phyloP scores from a whole-genome alignment of 306 rosid genomes.

The Vigna trinervia region DNA sequence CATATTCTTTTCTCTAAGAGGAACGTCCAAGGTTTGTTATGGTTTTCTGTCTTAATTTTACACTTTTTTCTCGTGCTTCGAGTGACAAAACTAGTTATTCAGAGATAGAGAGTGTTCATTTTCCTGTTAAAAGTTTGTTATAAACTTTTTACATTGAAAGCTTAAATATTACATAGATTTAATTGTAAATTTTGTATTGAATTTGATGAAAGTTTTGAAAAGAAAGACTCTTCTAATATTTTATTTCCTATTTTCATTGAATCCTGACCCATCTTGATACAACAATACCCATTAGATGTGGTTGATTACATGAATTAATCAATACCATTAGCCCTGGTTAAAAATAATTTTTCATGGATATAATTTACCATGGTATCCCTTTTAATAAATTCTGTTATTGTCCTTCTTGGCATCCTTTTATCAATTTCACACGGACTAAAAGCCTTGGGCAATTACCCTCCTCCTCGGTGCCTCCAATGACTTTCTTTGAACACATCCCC shows the following conservation, averaged over 20 bases:
- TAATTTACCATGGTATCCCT: too few relatives aligned
- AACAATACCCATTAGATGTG: too few relatives aligned
- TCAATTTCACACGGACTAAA: too few relatives aligned
- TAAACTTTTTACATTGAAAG: neutral
- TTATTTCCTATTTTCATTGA: neutral
- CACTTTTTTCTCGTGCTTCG: constrained; percentile 15
- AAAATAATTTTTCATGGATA: too few relatives aligned
- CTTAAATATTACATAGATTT: neutral
- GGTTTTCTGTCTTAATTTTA: constrained; percentile 27
- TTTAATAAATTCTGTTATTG: too few relatives aligned
- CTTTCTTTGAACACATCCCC: too few relatives aligned
- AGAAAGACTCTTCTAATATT: neutral
- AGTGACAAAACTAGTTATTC: constrained; percentile 11
- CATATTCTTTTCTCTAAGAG: constrained; percentile 85
- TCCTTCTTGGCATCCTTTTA: too few relatives aligned
- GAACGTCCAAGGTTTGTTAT: constrained; percentile 84
- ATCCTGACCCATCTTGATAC: too few relatives aligned
- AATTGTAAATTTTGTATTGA: neutral
- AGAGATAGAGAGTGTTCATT: constrained; percentile 3
- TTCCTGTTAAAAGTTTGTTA: constrained; percentile 1
- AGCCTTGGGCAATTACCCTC: too few relatives aligned
- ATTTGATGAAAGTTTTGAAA: constrained; percentile 21
- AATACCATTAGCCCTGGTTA: too few relatives aligned
- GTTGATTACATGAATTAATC: too few relatives aligned
- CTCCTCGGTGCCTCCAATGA: too few relatives aligned